Evolutionary conservation across 1,284 basidiomycete species (phyloP).

Genomic region (Entoloma clypeatum): DNA sequence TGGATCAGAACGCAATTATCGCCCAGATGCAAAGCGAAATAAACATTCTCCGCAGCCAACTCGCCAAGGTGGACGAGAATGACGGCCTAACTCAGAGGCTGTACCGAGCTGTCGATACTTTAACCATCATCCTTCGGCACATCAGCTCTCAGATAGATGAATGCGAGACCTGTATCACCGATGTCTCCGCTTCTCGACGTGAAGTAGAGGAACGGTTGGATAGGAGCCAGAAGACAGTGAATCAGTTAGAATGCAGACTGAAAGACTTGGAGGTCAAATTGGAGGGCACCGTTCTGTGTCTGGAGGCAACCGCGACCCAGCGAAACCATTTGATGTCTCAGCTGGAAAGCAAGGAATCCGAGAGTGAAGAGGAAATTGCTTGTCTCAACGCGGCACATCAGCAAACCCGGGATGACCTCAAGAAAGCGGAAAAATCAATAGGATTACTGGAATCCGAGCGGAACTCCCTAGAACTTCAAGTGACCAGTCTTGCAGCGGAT

Average conservation of each 20-base stretch:
- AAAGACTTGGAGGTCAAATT: constrained; percentile 30
- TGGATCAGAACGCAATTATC: constrained; percentile 20
- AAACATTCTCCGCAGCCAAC: constrained; percentile 26
- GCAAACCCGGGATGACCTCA: constrained; percentile 35
- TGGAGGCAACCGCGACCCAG: constrained; percentile 35
- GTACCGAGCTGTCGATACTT: constrained; percentile 27
- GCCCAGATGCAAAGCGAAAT: constrained; percentile 26
- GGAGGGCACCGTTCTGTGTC: constrained; percentile 28
- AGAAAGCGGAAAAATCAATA: constrained; percentile 37
- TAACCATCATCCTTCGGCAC: constrained; percentile 35
- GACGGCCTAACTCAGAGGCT: constrained; percentile 24
- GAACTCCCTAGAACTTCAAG: constrained; percentile 55
- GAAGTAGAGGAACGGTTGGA: constrained; percentile 10
- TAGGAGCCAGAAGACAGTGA: constrained; percentile 21
- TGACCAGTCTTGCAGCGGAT: constrained; percentile 59
- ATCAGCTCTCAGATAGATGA: constrained; percentile 23
- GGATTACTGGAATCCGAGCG: constrained; percentile 64
- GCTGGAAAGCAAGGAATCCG: constrained; percentile 27
- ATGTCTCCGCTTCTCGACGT: constrained; percentile 1
- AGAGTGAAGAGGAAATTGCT: constrained; percentile 29
- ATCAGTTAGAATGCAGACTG: constrained; percentile 16
- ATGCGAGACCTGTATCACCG: constrained; percentile 3
- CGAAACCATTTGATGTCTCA: constrained; percentile 31
- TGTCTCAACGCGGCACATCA: constrained; percentile 31
- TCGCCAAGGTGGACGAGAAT: constrained; percentile 20